Base-by-base conservation (phyloP, 495 filamentous ascomycete genomes). In the Xylaria grammica region DNA sequence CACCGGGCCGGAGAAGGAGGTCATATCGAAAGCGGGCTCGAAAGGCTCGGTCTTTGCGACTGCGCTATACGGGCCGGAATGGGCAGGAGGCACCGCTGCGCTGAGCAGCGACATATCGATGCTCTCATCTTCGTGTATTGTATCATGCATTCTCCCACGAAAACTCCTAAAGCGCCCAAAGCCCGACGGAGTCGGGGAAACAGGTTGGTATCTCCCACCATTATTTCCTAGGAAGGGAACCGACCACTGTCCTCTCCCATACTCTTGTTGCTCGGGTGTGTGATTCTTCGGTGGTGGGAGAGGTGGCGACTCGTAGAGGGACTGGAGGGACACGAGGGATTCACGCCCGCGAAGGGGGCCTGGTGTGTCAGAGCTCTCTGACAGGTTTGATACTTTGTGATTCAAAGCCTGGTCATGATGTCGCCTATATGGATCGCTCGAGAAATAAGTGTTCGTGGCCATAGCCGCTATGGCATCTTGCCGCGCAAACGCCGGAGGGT, bases 121-220 rank as follows among this genome's bases (percentile, higher is more conserved):
- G 32, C 74, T 76, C 13, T 80, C 78, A 67, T 83, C 79, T 57
- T 82, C 80, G 8, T 67, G 74, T 50, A 83, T 83, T 0, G 77
- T 68, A 4, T 71, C 77, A 20, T 78, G 79, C n/a, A 46, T 61
- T 29, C 65, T 70, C 26, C 58, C 51, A 20, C 70, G 67, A 42
- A 73, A 67, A 44, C 67, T 71, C 60, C 67, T 70, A 54, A 73
- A 69, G 19, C 65, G 66, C 15, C 62, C 56, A 19, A 65, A 64
- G 3, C 54, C 63, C 19, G 70, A 69, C n/a, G 62, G 34, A 0
- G 68, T 53, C 10, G 65, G 54, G 3, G 71, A 62, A 8, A 80
- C 67, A 0, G 78, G 73, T 48, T 74, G 73, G 62, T 83, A 82
- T 26, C 69, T 63, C n/a, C 65, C 69, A 15, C 55, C 63, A 29